Evolutionary conservation across 2,329 filamentous ascomycete species (phyloP), one percentile per base, ranked within the genome.

Genomic region (Paraphaeosphaeria minitans): DNA sequence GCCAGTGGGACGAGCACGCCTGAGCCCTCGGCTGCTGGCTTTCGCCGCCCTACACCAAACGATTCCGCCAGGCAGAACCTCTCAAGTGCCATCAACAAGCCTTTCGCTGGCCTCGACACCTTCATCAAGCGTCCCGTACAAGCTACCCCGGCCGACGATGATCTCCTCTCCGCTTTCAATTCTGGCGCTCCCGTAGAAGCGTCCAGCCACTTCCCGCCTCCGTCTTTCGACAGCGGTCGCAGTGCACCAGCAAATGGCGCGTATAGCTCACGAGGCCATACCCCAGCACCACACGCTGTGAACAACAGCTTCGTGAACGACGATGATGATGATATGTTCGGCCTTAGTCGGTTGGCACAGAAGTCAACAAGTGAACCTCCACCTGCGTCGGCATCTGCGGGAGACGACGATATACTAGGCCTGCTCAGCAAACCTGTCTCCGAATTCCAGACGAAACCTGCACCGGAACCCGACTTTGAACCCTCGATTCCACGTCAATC

Each of bases 261-360:
- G 14, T 62, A 66, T 54, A 61, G 61, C 27, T 74, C 72, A 7
- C 66, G 66, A 43, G 65, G 66, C 8, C 66, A 71, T 21, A 75
- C 71, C 6, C 68, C 72, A 22, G 56, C 69, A 5, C 69, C 71
- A 9, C 65, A 69, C 22, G 35, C 61, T 16, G 58, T 68, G 24
- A 67, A 46, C 19, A 55, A 69, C 43, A 53, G 62, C 0, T 78
- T 87, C 61, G 79, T 75, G 13, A 82, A 85, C 31, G 89, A 94
- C 29, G 89, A 94, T 29, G 89, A 94, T 47, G 85, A 88, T 66
- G 92, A 97, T 71, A 92, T 93, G 1, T 97, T 98, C 74, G 94
- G 92, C 0, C 80, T 97, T 37, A 88, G 83, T 59, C 81, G 89
- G 63, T 74, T 92, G 69, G 85, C 85, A 63, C 78, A 71, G 77